Evolutionary conservation across 2,329 filamentous ascomycete species (phyloP).

Genomic region (Colletotrichum tabaci): DNA sequence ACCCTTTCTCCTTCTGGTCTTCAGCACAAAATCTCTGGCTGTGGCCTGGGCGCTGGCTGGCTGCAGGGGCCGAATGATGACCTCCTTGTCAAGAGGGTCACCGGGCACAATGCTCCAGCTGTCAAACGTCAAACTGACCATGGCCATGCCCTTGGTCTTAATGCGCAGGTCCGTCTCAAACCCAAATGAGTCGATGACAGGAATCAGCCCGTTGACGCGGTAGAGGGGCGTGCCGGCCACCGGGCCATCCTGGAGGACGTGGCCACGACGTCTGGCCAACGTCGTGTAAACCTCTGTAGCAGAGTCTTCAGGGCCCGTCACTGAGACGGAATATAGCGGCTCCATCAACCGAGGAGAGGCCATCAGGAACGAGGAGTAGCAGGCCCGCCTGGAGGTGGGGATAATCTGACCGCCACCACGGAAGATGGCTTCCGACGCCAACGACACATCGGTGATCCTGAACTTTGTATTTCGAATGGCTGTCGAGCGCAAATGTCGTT

Average conservation of each 20-base stretch:
- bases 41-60: conserved; percentile 90
- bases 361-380: conserved; percentile 98
- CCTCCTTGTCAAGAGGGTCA: conserved; percentile 91
- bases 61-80: conserved; percentile 86
- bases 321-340: conserved; percentile 91
- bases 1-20: conserved; percentile 94
- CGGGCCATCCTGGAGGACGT: conserved; percentile 94
- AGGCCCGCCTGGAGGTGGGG: conserved; percentile 90
- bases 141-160: conserved; percentile 93
- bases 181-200: conserved; percentile 97
- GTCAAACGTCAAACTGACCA: conserved; percentile 93
- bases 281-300: conserved; percentile 94
- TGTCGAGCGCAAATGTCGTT: conserved; percentile 54
- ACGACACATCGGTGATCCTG: conserved; percentile 90
- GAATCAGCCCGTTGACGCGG: conserved; percentile 89
- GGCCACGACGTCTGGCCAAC: conserved; percentile 87
- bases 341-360: conserved; percentile 97
- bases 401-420: conserved; percentile 97
- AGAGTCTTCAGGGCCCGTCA: conserved; percentile 92
- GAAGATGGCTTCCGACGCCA: conserved; percentile 93
- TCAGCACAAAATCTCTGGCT: conserved; percentile 95
- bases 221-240: conserved; percentile 96
- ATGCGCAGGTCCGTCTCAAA: conserved; percentile 98
- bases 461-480: conserved; percentile 98
- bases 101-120: conserved; percentile 96